Evolutionary conservation across 352 stramenopile species (phyloP), one percentile per base, ranked within the genome.

Genomic region (Pythium folliculosum): DNA sequence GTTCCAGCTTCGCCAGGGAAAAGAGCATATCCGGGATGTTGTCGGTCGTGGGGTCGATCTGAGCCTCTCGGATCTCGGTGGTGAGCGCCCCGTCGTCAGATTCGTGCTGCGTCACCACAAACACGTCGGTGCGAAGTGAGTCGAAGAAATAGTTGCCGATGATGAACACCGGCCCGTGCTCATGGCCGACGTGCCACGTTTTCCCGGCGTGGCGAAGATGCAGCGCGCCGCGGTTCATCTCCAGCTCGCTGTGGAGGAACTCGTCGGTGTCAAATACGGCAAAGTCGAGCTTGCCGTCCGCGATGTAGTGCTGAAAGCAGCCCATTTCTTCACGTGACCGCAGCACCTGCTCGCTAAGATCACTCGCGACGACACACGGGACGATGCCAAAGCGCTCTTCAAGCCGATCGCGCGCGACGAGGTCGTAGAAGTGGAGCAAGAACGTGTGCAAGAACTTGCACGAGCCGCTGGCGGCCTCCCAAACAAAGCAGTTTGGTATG

Each of bases 141-240:
- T 95, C 86, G 6, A 93, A 47, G 40, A 95, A 95, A 55, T 95
- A 95, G 45, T 95, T 95, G 10, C 83, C 86, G 16, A 95, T 81
- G 52, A 95, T 69, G n/a, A 88, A 84, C 10, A 93, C 71, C 0
- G 84, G 82, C 1, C 81, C 81, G 23, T 81, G 63, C 13, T 92
- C 70, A 9, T 58, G 63, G n/a, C 77, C 80, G 16, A 90, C 76
- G 32, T 48, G 62, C 84, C 79, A 90, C 16, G 27, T 22, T 0
- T 60, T 44, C 35, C 74, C 37, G 0, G 70, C 60, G 35, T 77
- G 65, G 12, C 78, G 60, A 4, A 92, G 35, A 6, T 65, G 45
- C 16, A 94, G 50, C 10, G 60, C 25, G 16, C 54, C 19, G n/a
- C 44, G 25, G n/a, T 22, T 17, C 25, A 8, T 62, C 38, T n/a